Base-by-base conservation (phyloP, 306 rosid species). In the Dalbergia oliveri region DNA sequence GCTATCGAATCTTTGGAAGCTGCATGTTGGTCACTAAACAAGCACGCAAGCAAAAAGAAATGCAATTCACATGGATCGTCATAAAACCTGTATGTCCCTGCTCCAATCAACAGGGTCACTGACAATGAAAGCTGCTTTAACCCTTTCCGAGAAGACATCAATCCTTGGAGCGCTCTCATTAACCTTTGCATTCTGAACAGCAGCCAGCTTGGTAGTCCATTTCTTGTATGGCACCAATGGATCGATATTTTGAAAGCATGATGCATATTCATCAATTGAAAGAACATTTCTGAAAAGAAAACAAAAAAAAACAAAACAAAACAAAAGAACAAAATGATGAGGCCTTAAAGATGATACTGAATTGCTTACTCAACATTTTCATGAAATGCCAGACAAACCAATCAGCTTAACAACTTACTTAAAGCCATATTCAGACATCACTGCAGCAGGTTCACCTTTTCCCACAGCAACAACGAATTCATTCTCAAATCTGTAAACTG, bases 91-190 rank as follows among this genome's bases (percentile, higher is more conserved):
- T 72, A 92, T 84, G 84, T 94, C 99, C 79, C 97, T 88, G 91
- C 99, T 90, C 99, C 99, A 94, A 81, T 93, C 97, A 78, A 91
- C 93, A 82, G 99, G 87, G 78, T 94, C 97, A 62, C 99, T 94
- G 61, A 94, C 89, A 33, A 94, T 8, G 80, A 94, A 94, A 23
- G 84, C 94, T 8, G 97, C 99, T 72, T 78, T 85, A 85, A 93
- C 97, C 84, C 94, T 90, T 85, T 93, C 73, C 5, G 91, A 87
- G 78, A 60, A 73, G 71, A 91, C 88, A 76, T 77, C 86, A 44
- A 82, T 76, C 82, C 60, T 85, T 35, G 75, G 51, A 71, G 72
- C 35, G 19, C 72, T 58, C 56, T 66, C 80, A 78, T 81, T 69
- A 37, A 75, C 79, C 53, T 79, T 81, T 59, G 79, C 79, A 80